Evolutionary conservation across 2,329 filamentous ascomycete species (phyloP), one percentile per base, ranked within the genome.

Genomic region (Cladosporium cucumerinum): DNA sequence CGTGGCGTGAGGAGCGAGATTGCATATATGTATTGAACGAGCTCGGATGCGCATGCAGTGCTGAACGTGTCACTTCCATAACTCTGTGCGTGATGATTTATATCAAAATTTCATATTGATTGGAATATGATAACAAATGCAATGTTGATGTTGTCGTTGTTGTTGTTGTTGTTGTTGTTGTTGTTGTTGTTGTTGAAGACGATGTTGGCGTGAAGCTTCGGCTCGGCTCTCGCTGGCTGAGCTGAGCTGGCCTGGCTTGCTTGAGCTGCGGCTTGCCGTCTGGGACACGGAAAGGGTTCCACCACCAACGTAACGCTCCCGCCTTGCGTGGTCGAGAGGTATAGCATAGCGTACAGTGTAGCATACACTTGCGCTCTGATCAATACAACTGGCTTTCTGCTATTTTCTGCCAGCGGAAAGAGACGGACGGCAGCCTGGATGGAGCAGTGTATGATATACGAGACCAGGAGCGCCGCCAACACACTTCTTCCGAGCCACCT

Each of bases 371-470:
- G 54, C 32, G 54, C 54, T 5, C 7, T 21, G 21, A 32, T 3
- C 2, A n/a, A 32, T 11, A 57, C 54, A 32, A 7, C 30, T 16
- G 25, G 11, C 34, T 28, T 11, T n/a, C 7, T 32, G 14, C 14
- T 28, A 18, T 36, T 16, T 32, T 5, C 18, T 23, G 26, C 39
- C 8, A 34, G n/a, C 18, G 46, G 21, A 14, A 61, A 16, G 28
- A 62, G 48, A 55, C 32, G 34, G 34, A 14, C 23, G 23, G 10
- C 28, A 25, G 48, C 48, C 43, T 43, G 60, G 16, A 55, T 62
- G 49, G 60, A 62, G 49, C 23, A 46, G 60, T 62, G 49, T 30
- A 62, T 34, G 32, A 46, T 55, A 62, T 55, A 52, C 32, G 26
- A 36, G 36, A 61, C 59, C 48, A 61, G 21, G 48, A 61, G 21